Conservation (phyloP, 257 asterid species). For the Ophiorrhiza pumila region DNA sequence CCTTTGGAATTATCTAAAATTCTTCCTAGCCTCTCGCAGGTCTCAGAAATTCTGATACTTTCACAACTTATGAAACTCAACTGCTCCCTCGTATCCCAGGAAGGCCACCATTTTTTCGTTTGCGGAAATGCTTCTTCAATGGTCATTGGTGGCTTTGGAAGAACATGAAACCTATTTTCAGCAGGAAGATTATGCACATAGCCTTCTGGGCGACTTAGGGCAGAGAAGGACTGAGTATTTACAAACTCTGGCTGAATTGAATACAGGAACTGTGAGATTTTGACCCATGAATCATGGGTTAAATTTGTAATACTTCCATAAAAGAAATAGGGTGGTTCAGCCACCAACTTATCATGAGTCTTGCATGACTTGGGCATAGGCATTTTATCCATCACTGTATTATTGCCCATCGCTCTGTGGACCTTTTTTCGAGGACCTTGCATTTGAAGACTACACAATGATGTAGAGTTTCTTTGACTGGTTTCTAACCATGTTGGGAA, state of each 20-base stretch:
- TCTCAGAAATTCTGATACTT: conserved; percentile 30
- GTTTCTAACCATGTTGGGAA: conserved; percentile 38
- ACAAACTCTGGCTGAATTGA: conserved; percentile 72
- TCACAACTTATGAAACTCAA: conserved; percentile 46
- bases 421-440: conserved; percentile 29
- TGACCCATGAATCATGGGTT: conserved; percentile 63
- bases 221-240: conserved; percentile 47
- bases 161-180: conserved; percentile 52
- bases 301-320: conserved; percentile 54
- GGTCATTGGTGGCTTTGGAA: conserved; percentile 67
- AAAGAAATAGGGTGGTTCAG: conserved; percentile 77
- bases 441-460: conserved; percentile 22
- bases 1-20: conserved; percentile 46
- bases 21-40: conserved; percentile 61
- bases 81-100: conserved; percentile 81
- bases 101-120: conserved; percentile 72
- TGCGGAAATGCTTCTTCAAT: conserved; percentile 64
- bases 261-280: conserved; percentile 65
- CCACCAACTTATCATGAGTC: conserved; percentile 41
- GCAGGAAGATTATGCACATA: conserved; percentile 81
- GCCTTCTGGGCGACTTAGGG: conserved; percentile 74
- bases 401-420: too few relatives aligned
- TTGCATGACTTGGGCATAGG: conserved; percentile 42
- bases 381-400: too few relatives aligned
- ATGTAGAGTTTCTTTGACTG: conserved; percentile 29